These are phyloP conservation scores for Hypoxylon sp. DNA, from an alignment of 2,329 filamentous ascomycete species.

Conservation along the genomic window DNA sequence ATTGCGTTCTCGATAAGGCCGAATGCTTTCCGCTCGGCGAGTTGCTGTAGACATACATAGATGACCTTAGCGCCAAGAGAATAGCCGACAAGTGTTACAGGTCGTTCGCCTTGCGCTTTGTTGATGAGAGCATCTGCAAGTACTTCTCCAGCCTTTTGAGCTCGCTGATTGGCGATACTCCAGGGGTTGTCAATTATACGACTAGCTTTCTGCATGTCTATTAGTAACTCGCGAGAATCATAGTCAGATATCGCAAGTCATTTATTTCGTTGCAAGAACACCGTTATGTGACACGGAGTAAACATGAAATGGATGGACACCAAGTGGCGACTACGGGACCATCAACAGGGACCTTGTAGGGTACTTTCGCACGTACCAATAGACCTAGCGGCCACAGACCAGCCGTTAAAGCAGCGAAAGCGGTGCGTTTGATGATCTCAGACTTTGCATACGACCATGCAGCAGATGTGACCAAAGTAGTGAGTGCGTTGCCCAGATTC, in stretches of 20 bases:
- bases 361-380: slow-evolving; percentile 51
- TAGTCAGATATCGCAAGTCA: background rate
- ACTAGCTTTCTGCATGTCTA: slow-evolving; percentile 66
- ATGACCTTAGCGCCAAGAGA: slow-evolving; percentile 86
- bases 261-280: background rate
- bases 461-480: slow-evolving; percentile 80
- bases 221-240: slow-evolving; percentile 1
- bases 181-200: slow-evolving; percentile 86
- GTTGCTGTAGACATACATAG: slow-evolving; percentile 80
- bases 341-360: background rate
- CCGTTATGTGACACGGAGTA: background rate
- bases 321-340: background rate
- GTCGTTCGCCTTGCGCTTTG: slow-evolving; percentile 83
- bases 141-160: slow-evolving; percentile 79
- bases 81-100: slow-evolving; percentile 85
- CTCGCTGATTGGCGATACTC: slow-evolving; percentile 79
- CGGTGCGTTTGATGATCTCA: slow-evolving; percentile 63
- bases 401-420: slow-evolving; percentile 69
- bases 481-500: slow-evolving; percentile 83
- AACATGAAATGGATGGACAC: background rate
- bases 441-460: slow-evolving; percentile 81
- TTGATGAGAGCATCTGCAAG: slow-evolving; percentile 87
- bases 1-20: slow-evolving; percentile 87
- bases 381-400: slow-evolving; percentile 74
- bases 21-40: slow-evolving; percentile 84